Evolutionary conservation across 2,329 filamentous ascomycete species (phyloP).

Genomic region (Cytospora schulzeri): DNA sequence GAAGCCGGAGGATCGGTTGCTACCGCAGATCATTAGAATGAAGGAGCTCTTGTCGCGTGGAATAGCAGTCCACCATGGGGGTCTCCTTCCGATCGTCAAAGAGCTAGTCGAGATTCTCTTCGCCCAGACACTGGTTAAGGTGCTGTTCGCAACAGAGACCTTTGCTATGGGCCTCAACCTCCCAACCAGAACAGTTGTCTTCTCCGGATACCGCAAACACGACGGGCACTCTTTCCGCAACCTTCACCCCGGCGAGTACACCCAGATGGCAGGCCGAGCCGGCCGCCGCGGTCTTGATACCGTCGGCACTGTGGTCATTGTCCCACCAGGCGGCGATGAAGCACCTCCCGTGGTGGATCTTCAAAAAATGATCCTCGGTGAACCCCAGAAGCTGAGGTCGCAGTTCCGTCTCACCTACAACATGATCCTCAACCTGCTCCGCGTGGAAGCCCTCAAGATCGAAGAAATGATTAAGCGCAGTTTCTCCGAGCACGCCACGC

Average conservation of each 20-base stretch:
- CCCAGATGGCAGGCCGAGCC: constrained; percentile 95
- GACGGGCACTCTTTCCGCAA: constrained; percentile 92
- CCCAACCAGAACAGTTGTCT: constrained; percentile 93
- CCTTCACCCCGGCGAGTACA: constrained; percentile 92
- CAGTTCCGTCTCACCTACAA: constrained; percentile 98
- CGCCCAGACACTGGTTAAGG: constrained; percentile 91
- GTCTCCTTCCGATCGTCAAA: constrained; percentile 92
- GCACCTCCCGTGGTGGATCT: constrained; percentile 83
- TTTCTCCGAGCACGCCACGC: constrained; percentile 97
- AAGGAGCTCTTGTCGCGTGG: constrained; percentile 84
- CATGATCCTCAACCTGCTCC: constrained; percentile 95
- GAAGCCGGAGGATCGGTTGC: constrained; percentile 81
- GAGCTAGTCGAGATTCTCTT: constrained; percentile 97
- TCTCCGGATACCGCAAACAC: constrained; percentile 95
- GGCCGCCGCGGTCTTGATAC: constrained; percentile 90
- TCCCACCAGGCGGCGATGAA: constrained; percentile 80
- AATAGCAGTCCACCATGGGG: constrained; percentile 95
- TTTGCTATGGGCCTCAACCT: constrained; percentile 98
- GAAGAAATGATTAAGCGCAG: constrained; percentile 99
- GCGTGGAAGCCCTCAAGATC: constrained; percentile 95
- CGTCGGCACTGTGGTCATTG: constrained; percentile 93
- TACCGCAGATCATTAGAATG: constrained; percentile 91
- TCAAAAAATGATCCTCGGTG: constrained; percentile 91
- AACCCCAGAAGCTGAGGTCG: constrained; percentile 91
- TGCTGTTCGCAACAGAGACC: constrained; percentile 95